Conservation (phyloP, 2,329 filamentous ascomycete genomes). For the Didymella arachidicola region DNA sequence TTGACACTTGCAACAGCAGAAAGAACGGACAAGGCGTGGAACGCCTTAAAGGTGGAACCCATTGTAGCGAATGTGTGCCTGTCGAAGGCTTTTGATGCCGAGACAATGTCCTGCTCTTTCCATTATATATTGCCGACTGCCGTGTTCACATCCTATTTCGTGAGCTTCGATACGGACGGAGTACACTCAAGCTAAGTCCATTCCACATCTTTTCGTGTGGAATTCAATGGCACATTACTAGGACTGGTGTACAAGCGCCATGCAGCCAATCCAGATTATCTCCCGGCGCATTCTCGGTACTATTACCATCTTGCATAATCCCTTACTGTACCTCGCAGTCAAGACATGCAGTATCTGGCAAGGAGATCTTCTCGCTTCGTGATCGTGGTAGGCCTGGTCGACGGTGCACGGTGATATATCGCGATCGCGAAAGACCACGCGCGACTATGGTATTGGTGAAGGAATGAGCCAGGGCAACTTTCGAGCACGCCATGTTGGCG, state of each 20-base stretch:
- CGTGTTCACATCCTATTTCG: not conserved
- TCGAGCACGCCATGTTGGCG: not conserved
- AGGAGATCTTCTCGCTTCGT: slow-evolving; percentile 4
- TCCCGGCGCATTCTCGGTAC: slow-evolving; percentile 15
- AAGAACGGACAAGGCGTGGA: slow-evolving; percentile 22
- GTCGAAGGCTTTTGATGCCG: slow-evolving; percentile 20
- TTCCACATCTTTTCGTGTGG: slow-evolving; percentile 9
- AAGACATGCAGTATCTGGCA: slow-evolving; percentile 14
- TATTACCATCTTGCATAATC: not conserved
- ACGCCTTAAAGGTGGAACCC: slow-evolving; percentile 22
- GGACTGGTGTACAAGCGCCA: slow-evolving; percentile 1
- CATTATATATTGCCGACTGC: slow-evolving; percentile 12
- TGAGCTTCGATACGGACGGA: slow-evolving; percentile 6
- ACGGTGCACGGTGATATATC: slow-evolving; percentile 12
- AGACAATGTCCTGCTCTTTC: slow-evolving; percentile 17
- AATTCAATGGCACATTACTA: slow-evolving; percentile 10
- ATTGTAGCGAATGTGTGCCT: slow-evolving; percentile 20
- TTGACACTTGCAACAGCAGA: slow-evolving; percentile 13
- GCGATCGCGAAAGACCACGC: slow-evolving; percentile 8
- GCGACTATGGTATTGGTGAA: not conserved
- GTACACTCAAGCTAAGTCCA: slow-evolving; percentile 4
- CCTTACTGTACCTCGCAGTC: slow-evolving; percentile 7
- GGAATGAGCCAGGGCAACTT: slow-evolving; percentile 7
- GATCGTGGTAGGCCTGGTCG: slow-evolving; percentile 3
- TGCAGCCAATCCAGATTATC: not conserved